Base-by-base conservation (phyloP, 2,329 filamentous ascomycete genomes). In the Arthrobotrys conoides region DNA sequence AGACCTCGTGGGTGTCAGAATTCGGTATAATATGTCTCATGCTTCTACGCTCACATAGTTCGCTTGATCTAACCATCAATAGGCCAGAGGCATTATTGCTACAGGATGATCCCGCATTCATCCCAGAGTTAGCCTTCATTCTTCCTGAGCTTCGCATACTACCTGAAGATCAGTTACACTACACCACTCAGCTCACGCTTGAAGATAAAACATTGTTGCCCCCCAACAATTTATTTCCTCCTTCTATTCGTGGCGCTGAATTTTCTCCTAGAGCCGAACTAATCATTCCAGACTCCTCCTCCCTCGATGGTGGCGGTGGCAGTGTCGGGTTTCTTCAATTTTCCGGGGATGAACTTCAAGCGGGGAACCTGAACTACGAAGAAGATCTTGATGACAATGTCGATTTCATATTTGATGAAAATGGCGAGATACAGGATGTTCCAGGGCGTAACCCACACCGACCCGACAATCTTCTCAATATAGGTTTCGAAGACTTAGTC, bases 91-190 rank as follows among this genome's bases (percentile, higher is more conserved):
- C 51, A 12, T 41, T 77, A 12, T 86, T 93, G 2, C 87, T 98
- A 1, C 87, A 89, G 68, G 93, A 98, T 82, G 95, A 98, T 82
- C 93, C 94, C 0, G 88, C 89, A 49, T 97, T 98, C 83, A 85
- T 92, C 9, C 90, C 91, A 0, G 89, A 91, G 36, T 33, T 80
- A 5, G 27, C 51, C 12, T 77, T 67, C 46, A 46, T 64, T 20
- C 36, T 71, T 22, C 67, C 61, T 5, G 51, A 71, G 18, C 16
- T 44, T 51, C 8, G 10, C 30, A 8, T 18, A 6, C 16, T 77
- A 12, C 72, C 67, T 20, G 67, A 71, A n/a, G 73, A 77, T 6
- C 67, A 53, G 30, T n/a, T 77, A 14, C 36, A 71, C 36, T 22
- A 69, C 20, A 55, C 67, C 16, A 77, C 73, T 6, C 73, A 71